Conservation (phyloP, 2,329 filamentous ascomycete genomes). For the Elsinoe necatrix region DNA sequence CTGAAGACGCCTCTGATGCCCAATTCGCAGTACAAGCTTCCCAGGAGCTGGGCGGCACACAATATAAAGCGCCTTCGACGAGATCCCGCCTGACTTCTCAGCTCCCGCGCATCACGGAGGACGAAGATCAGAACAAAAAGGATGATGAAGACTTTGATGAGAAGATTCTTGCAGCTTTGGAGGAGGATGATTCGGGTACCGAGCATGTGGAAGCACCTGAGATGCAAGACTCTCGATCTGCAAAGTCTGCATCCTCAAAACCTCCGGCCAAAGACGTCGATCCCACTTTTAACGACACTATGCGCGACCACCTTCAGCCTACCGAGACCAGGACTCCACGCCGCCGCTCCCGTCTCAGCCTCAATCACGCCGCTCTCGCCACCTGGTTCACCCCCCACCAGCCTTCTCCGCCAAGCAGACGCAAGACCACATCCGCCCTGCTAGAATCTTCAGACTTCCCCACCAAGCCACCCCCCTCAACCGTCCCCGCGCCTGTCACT, state of each 20-base stretch:
- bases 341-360: constrained; percentile 31
- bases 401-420: constrained; percentile 17
- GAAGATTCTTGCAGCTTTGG: neutral
- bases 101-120: neutral
- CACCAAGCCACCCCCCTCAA: neutral
- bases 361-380: constrained; percentile 22
- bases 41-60: constrained; percentile 3
- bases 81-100: neutral
- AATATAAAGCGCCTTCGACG: neutral
- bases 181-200: neutral
- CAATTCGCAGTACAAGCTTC: neutral
- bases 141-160: neutral
- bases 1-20: neutral
- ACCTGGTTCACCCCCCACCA: constrained; percentile 30
- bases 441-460: neutral
- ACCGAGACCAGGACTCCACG: constrained; percentile 26
- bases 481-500: neutral
- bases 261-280: neutral
- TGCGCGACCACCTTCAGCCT: neutral
- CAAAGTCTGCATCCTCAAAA: neutral
- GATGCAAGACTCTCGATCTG: neutral
- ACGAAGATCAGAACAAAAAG: neutral
- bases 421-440: neutral
- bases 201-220: neutral
- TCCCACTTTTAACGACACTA: neutral